phyloP scores from a whole-genome alignment of 805 yeast species.

The Yarrowia divulgata region DNA sequence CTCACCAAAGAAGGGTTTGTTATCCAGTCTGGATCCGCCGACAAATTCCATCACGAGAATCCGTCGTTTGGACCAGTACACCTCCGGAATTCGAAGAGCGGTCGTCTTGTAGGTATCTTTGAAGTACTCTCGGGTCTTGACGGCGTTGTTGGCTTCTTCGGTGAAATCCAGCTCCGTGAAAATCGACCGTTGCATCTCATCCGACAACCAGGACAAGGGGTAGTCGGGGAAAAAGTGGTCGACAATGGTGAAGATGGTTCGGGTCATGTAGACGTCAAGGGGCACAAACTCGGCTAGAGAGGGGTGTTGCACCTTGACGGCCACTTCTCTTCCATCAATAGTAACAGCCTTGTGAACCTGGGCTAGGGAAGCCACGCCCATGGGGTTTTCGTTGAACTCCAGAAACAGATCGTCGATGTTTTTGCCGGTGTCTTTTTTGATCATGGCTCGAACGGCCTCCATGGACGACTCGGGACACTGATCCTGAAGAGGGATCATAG shows the following conservation, averaged over 20 bases:
- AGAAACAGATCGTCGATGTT: conserved; percentile 67
- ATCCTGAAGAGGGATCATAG: conserved; percentile 93
- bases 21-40: conserved; percentile 83
- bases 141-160: conserved; percentile 85
- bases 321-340: conserved; percentile 72
- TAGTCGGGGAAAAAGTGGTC: conserved; percentile 88
- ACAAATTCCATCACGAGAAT: conserved; percentile 88
- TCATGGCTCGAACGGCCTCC: conserved; percentile 72
- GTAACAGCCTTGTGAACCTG: conserved; percentile 88
- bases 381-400: conserved; percentile 73
- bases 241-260: conserved; percentile 74
- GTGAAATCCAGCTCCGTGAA: conserved; percentile 89
- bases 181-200: conserved; percentile 85
- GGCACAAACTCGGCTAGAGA: conserved; percentile 87
- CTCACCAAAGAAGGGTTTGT: conserved; percentile 65
- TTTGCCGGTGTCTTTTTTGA: conserved; percentile 68
- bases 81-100: conserved; percentile 79
- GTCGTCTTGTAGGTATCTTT: conserved; percentile 62
- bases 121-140: conserved; percentile 73
- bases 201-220: conserved; percentile 94
- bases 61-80: conserved; percentile 69
- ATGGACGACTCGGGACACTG: conserved; percentile 82
- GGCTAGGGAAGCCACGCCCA: conserved; percentile 95
- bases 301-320: conserved; percentile 96
- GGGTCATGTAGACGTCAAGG: conserved; percentile 80